Evolutionary conservation across 2,329 filamentous ascomycete species (phyloP), one percentile per base, ranked within the genome.

Genomic region (Alternaria novae-zelandiae): DNA sequence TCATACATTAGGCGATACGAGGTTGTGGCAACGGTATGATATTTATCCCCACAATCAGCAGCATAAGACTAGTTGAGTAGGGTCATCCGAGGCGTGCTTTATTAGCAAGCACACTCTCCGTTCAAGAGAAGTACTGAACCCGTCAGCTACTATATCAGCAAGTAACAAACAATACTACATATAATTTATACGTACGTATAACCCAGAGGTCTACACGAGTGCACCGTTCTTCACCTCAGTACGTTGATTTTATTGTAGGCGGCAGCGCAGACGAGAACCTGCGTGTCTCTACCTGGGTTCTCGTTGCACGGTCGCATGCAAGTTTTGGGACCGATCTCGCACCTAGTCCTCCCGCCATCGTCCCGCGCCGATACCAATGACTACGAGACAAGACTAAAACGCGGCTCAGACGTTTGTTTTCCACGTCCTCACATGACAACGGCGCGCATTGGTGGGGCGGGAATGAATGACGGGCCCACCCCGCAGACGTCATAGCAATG

Each of bases 401-500:
- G 41, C 54, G 41, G 59, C 53, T 28, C 47, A 57, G 41, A 58
- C 13, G 55, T 60, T 57, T 58, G 54, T 51, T 61, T 59, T 61
- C 51, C 63, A 55, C 57, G 56, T 59, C 44, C 51, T 63, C 67
- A 66, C 63, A 60, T 65, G 63, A 64, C 51, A 25, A 41, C 23
- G 50, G 49, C 63, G 41, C 36, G 51, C 46, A 36, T 54, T 55
- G 54, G 64, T 64, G 70, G 71, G 68, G 64, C 59, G 59, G 56
- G 41, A 44, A 67, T 68, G 64, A 68, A 72, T 74, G 70, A 73
- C 65, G 70, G 65, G 56, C 49, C 44, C 63, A 58, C 68, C 74
- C 74, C 74, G 68, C 74, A 68, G 71, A 76, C 74, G 74, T 76
- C 73, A 76, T 75, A 59, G 57, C 46, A 57, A 62, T 65, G 25